phyloP scores from a whole-genome alignment of 352 stramenopile genomes.

The Phytophthora hybrid region DNA sequence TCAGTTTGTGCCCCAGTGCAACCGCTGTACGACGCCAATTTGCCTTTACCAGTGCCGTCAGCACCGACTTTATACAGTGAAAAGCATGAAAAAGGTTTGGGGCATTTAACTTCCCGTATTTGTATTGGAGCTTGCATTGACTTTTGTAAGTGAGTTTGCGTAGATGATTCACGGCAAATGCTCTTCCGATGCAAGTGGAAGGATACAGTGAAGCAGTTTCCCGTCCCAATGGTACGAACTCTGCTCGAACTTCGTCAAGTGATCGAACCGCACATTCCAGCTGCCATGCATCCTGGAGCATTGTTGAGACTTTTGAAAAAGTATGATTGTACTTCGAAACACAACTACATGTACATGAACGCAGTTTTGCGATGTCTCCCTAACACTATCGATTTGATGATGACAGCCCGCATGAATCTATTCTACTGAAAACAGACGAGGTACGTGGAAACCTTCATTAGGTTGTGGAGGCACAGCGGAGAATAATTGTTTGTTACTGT shows the following conservation, averaged over 20 bases:
- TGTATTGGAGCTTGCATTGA: neutral
- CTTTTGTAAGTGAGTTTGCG: neutral
- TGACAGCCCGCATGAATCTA: conserved; percentile 29
- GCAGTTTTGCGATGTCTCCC: neutral
- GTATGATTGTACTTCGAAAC: conserved; percentile 12
- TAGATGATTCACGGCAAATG: conserved; percentile 39
- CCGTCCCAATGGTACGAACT: conserved; percentile 35
- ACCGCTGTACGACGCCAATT: conserved; percentile 22
- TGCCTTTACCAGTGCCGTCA: conserved; percentile 36
- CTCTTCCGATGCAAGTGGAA: conserved; percentile 79
- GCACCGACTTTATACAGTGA: conserved; percentile 46
- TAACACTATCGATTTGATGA: neutral
- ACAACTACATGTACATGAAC: neutral
- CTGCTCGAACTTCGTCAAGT: conserved; percentile 44
- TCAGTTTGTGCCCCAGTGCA: conserved; percentile 23
- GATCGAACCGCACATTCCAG: conserved; percentile 54
- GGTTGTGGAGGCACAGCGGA: neutral
- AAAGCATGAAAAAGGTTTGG: conserved; percentile 24
- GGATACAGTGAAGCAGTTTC: conserved; percentile 55
- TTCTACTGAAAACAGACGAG: conserved; percentile 40
- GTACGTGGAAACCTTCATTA: conserved; percentile 9
- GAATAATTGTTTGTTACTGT: conserved; percentile 1
- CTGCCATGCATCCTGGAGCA: conserved; percentile 27
- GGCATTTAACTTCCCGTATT: neutral
- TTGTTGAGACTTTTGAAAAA: conserved; percentile 54